Conservation (phyloP, 1,139 yeast species). For the Ashbya aceris region DNA sequence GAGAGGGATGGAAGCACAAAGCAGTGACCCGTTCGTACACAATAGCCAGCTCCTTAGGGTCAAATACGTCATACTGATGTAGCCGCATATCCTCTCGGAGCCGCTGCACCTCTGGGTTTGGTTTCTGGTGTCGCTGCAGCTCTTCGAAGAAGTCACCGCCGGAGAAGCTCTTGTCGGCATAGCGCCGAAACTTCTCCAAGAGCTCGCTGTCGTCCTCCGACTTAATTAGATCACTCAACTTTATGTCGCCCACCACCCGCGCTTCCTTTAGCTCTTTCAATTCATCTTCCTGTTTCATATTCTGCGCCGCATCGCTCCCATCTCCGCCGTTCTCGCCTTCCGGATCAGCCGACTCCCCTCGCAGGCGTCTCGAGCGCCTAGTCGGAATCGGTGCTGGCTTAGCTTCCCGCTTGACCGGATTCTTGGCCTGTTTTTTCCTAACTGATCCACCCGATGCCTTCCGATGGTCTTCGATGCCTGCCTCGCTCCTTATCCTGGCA, state of each 20-base stretch:
- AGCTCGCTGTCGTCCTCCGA: slow-evolving; percentile 32
- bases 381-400: slow-evolving; percentile 37
- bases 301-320: slow-evolving; percentile 12
- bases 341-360: slow-evolving; percentile 42
- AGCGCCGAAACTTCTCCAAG: slow-evolving; percentile 33
- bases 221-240: slow-evolving; percentile 44
- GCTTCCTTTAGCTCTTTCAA: slow-evolving; percentile 45
- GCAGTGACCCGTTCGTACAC: slow-evolving; percentile 68
- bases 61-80: slow-evolving; percentile 44
- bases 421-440: slow-evolving; percentile 19
- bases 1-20: slow-evolving; percentile 66
- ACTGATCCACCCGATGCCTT: slow-evolving; percentile 10
- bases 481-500: slow-evolving; percentile 30
- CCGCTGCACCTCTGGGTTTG: slow-evolving; percentile 33
- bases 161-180: slow-evolving; percentile 43
- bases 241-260: slow-evolving; percentile 54
- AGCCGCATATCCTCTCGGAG: slow-evolving; percentile 46
- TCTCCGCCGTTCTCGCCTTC: slow-evolving; percentile 24
- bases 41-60: slow-evolving; percentile 63
- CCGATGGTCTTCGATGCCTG: slow-evolving; percentile 23
- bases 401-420: slow-evolving; percentile 9
- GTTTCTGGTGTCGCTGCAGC: slow-evolving; percentile 30
- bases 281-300: slow-evolving; percentile 32
- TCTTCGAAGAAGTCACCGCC: slow-evolving; percentile 72
- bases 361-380: slow-evolving; percentile 56